Evolutionary conservation across 2,329 filamentous ascomycete genomes (phyloP).

Genomic region (Pseudocercospora macadamiae): DNA sequence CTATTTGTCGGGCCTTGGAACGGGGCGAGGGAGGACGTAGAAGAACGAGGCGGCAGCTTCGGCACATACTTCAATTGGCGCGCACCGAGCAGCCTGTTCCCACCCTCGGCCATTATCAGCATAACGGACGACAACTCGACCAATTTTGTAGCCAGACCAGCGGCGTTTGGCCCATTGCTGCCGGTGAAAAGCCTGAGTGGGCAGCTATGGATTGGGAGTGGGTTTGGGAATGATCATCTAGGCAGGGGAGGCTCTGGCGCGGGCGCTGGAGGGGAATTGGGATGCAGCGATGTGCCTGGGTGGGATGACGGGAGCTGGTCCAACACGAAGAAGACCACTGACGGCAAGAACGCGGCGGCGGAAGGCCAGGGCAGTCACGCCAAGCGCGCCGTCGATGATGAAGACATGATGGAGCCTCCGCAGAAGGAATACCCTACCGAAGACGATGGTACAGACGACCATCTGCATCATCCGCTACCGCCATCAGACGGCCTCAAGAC

Average conservation of each 20-base stretch:
- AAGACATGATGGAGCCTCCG: slow-evolving; percentile 55
- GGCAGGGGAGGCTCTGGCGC: slow-evolving; percentile 57
- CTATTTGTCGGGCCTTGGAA: slow-evolving; percentile 43
- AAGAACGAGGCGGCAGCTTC: slow-evolving; percentile 40
- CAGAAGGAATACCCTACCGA: slow-evolving; percentile 34
- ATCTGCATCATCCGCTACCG: slow-evolving; percentile 66
- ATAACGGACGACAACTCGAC: slow-evolving; percentile 98
- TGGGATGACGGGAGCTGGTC: slow-evolving; percentile 67
- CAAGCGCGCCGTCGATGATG: slow-evolving; percentile 20
- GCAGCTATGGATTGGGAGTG: slow-evolving; percentile 89
- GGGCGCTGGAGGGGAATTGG: slow-evolving; percentile 77
- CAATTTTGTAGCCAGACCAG: slow-evolving; percentile 89
- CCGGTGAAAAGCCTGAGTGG: slow-evolving; percentile 78
- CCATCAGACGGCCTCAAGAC: slow-evolving; percentile 43
- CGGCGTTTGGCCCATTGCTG: slow-evolving; percentile 84
- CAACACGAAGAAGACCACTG: slow-evolving; percentile 26
- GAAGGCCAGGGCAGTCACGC: slow-evolving; percentile 28
- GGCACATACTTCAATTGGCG: slow-evolving; percentile 53
- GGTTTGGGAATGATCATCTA: slow-evolving; percentile 79
- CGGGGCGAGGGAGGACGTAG: slow-evolving; percentile 15
- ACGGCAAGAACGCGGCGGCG: slow-evolving; percentile 21
- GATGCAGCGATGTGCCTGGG: slow-evolving; percentile 90
- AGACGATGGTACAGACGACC: slow-evolving; percentile 82
- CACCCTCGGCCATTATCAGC: slow-evolving; percentile 92
- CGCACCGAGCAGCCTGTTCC: slow-evolving; percentile 82